Evolutionary conservation across 192 early-diverging fungal species (phyloP).

Genomic region (Chytriomyces hyalinus): DNA sequence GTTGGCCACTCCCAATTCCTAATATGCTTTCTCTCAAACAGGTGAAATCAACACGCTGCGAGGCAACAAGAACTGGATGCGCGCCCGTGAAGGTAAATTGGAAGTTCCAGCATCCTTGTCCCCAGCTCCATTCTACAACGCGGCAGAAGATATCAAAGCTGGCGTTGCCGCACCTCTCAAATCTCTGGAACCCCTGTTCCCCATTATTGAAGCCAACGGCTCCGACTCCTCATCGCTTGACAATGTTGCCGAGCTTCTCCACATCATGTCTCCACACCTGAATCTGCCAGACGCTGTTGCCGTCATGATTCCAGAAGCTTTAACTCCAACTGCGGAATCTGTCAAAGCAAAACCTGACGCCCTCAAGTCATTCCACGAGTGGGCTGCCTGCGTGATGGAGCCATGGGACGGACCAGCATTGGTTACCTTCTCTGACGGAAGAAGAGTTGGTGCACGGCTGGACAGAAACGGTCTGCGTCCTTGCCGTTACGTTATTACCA

Average conservation of each 20-base stretch:
- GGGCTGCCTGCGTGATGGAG: constrained; percentile 98
- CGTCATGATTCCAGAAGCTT: constrained; percentile 99
- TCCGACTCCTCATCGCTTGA: constrained; percentile 97
- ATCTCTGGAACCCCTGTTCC: constrained; percentile 77
- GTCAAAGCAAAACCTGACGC: constrained; percentile 42
- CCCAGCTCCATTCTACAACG: constrained; percentile 14
- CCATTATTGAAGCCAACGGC: constrained; percentile 93
- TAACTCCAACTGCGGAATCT: constrained; percentile 80
- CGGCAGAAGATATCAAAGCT: constrained; percentile 50
- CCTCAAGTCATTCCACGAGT: constrained; percentile 94
- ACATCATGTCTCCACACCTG: constrained; percentile 49
- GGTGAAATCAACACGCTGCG: constrained; percentile 98
- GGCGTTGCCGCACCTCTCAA: constrained; percentile 62
- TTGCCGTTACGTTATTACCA: constrained; percentile 96
- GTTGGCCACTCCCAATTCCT: constrained; percentile 13
- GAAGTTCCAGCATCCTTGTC: constrained; percentile 26
- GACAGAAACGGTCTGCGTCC: constrained; percentile 98
- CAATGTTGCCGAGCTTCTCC: constrained; percentile 92
- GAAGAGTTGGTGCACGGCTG: constrained; percentile 96
- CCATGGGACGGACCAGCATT: constrained; percentile 98
- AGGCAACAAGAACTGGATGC: constrained; percentile 99
- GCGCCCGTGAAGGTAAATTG: constrained; percentile 95
- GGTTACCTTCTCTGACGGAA: constrained; percentile 96
- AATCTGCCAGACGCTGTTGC: constrained; percentile 95
- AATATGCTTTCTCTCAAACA: constrained; percentile 32